Evolutionary conservation across 1,284 basidiomycete genomes (phyloP), one percentile per base, ranked within the genome.

Genomic region (Melampsora americana): DNA sequence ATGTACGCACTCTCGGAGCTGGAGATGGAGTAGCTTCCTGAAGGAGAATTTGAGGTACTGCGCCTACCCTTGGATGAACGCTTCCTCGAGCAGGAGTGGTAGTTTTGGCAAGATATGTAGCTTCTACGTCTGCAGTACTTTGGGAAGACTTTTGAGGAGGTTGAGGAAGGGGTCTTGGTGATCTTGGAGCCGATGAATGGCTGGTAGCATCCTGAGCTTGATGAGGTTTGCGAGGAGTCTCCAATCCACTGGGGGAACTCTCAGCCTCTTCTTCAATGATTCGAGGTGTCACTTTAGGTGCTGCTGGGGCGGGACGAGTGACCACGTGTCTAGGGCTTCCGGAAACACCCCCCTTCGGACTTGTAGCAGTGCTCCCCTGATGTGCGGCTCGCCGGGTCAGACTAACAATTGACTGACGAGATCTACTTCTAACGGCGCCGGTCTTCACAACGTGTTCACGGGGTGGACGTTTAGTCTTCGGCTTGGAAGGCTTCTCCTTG

Each of bases 1-100:
- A 78, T 71, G 79, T 60, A 77, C 80, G 78, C 32, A 77, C 74
- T 7, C 82, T 78, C 44, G 79, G 74, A 77, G 80, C 78, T 81
- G 78, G 79, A 75, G 7, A 79, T 73, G 42, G 82, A 1, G 85
- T 85, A 18, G 85, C 83, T 68, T 84, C 81, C 72, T 85, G 85
- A 0, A 85, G 79, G 23, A 82, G 82, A 72, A 85, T 85, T 12
- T 81, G 79, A 7, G 85, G 82, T 71, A 81, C 70, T 78, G 77
- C 30, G 80, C 81, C 26, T 80, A 80, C 65, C 78, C 73, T 32
- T 78, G 70, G 18, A 78, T 67, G n/a, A 79, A 81, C 20, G 79
- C 69, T 26, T 77, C 67, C 12, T 81, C 79, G 75, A 79, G 80
- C 28, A 71, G 77, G 66, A 12, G 76, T 79, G 1, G 81, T 79